Evolutionary conservation across 2,329 filamentous ascomycete genomes (phyloP).

Genomic region (Aspergillus pseudoterreus): DNA sequence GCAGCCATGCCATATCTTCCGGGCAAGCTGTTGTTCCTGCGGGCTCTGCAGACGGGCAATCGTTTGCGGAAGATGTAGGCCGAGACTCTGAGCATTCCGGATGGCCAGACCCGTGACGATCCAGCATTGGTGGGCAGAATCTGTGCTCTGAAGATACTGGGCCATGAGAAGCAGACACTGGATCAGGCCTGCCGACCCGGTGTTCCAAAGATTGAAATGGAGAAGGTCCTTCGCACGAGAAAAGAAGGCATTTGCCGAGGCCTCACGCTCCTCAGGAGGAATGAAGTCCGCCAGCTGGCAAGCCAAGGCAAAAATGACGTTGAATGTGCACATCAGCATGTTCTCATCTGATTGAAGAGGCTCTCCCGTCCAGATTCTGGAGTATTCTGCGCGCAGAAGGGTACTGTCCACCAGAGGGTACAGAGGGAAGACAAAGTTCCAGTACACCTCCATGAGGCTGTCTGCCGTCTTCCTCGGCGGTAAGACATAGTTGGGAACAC

Average conservation of each 20-base stretch:
- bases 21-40: constrained; percentile 27
- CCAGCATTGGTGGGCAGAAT: constrained; percentile 49
- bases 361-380: constrained; percentile 40
- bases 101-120: constrained; percentile 47
- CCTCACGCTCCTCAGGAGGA: constrained; percentile 38
- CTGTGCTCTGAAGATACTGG: constrained; percentile 50
- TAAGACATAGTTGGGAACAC: constrained; percentile 36
- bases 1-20: constrained; percentile 36
- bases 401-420: constrained; percentile 45
- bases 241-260: constrained; percentile 42
- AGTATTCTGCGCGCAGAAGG: constrained; percentile 38
- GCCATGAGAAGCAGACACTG: constrained; percentile 48
- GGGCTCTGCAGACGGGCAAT: constrained; percentile 21
- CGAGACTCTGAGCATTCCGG: constrained; percentile 47
- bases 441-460: constrained; percentile 45
- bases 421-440: constrained; percentile 45
- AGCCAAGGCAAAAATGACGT: constrained; percentile 47
- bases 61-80: constrained; percentile 43
- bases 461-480: constrained; percentile 47
- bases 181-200: constrained; percentile 43
- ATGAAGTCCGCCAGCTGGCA: constrained; percentile 44
- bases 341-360: constrained; percentile 37
- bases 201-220: constrained; percentile 42
- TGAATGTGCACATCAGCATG: constrained; percentile 44
- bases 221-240: constrained; percentile 42